Base-by-base conservation (phyloP, 2,329 filamentous ascomycete genomes). In the Fusarium sp. region DNA sequence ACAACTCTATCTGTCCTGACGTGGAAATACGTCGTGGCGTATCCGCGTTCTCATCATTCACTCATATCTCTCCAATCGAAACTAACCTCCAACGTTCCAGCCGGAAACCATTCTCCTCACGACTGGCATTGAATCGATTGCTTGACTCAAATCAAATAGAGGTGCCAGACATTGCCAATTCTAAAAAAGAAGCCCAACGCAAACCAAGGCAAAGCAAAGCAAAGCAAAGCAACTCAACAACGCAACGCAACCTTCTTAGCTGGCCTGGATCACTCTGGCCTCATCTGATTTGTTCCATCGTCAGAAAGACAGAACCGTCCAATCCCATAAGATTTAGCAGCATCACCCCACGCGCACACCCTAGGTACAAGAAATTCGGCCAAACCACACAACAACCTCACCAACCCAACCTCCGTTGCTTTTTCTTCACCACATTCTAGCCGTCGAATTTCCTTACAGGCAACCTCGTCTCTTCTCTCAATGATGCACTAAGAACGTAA, bases 401-500 rank as follows among this genome's bases (percentile, higher is more conserved):
- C 37, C 18, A 52, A 56, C 47, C 35, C 13, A 44, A 52, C 47
- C 35, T 48, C 37, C 31, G 33, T 37, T 39, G 33, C 33, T 50
- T 54, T 26, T 46, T 35, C 13, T 35, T 62, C 21, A 13, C n/a
- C 37, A 29, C 29, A 49, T n/a, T 43, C 24, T 26, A 41, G 26
- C 21, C 21, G 31, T 42, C 44, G 20, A 47, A 13, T 47, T 24
- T 47, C 8, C 28, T 16, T 26, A 3, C 20, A 13, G 39, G 28
- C 33, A n/a, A 18, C 49, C 18, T 62, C 38, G 8, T 57, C 38
- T 66, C 52, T 49, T 26, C 43, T 56, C 63, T 63, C 29, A 55
- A 73, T 60, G 59, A 73, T 73, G 71, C 66, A 65, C 67, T 70
- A 63, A 73, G 55, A 57, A 61, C 31, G 52, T 28, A 42, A 21